Conservation (phyloP, 345 rosid genomes). For the Boechera retrofracta region DNA sequence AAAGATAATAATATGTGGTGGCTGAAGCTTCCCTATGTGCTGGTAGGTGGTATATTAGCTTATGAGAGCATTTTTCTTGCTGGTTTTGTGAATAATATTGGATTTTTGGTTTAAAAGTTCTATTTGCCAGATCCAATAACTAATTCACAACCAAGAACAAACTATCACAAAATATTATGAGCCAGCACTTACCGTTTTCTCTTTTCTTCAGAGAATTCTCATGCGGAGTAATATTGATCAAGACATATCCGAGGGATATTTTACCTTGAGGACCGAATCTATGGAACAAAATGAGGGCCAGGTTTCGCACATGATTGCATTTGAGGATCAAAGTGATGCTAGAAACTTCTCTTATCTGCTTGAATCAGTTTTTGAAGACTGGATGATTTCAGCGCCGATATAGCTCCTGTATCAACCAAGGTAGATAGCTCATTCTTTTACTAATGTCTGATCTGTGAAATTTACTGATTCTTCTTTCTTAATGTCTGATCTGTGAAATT, state of each 20-base stretch:
- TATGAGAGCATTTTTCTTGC: constrained; percentile 9
- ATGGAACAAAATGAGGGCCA: constrained; percentile 39
- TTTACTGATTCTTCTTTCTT: not conserved
- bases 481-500: not conserved
- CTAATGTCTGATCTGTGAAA: not conserved
- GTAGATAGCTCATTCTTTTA: constrained; percentile 44
- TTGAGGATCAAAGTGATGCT: constrained; percentile 81
- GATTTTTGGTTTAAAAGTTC: not conserved
- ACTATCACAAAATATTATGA: not conserved
- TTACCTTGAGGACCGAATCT: constrained; percentile 49
- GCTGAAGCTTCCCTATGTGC: constrained; percentile 75
- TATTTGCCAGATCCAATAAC: constrained; percentile 4
- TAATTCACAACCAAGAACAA: not conserved
- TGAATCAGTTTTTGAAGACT: constrained; percentile 71
- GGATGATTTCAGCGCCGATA: constrained; percentile 66
- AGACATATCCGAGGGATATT: constrained; percentile 61
- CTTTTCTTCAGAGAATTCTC: constrained; percentile 58
- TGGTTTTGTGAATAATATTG: not conserved
- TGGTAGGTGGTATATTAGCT: constrained; percentile 50
- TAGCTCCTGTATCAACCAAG: constrained; percentile 64
- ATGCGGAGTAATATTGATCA: constrained; percentile 63
- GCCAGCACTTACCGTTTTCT: constrained; percentile 6
- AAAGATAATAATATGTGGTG: constrained; percentile 59
- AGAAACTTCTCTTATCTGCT: constrained; percentile 75
- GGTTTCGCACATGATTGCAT: constrained; percentile 59